phyloP scores from a whole-genome alignment of 2,329 filamentous ascomycete genomes.

The Aspergillaceae sp. region DNA sequence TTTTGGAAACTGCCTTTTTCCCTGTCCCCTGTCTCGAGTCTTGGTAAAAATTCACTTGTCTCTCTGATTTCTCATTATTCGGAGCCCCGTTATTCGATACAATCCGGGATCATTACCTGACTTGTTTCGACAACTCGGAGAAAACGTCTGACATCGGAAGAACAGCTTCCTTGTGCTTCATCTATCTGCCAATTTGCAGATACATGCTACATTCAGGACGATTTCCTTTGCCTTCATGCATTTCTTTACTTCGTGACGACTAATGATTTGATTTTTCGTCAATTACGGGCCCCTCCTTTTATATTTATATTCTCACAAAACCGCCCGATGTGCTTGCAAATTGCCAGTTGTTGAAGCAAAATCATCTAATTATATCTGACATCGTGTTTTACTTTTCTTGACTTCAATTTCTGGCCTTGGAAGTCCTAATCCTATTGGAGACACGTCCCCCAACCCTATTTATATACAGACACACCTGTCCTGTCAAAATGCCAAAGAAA shows the following conservation, averaged over 20 bases:
- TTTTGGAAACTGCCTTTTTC: too few relatives aligned
- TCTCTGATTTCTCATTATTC: too few relatives aligned
- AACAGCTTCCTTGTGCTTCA: too few relatives aligned
- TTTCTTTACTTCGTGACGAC: constrained; percentile 5
- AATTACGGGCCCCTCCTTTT: constrained; percentile 9
- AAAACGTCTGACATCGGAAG: too few relatives aligned
- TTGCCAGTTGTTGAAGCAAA: constrained; percentile 22
- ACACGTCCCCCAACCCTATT: constrained; percentile 20
- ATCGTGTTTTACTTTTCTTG: constrained; percentile 6
- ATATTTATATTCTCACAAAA: constrained; percentile 17
- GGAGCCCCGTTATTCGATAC: too few relatives aligned
- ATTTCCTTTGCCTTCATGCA: too few relatives aligned
- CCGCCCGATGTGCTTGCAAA: constrained; percentile 21
- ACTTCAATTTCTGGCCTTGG: constrained; percentile 1
- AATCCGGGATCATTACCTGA: too few relatives aligned
- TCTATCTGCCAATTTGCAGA: too few relatives aligned
- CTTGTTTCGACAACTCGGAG: too few relatives aligned
- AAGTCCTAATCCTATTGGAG: constrained; percentile 20
- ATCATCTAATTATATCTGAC: constrained; percentile 22
- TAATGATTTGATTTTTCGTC: constrained; percentile 10
- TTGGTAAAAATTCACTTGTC: too few relatives aligned
- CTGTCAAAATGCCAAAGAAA: constrained; percentile 21
- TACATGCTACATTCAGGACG: too few relatives aligned
- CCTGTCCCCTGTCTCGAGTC: too few relatives aligned
- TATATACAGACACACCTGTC: constrained; percentile 23